Evolutionary conservation across 345 rosid genomes (phyloP).

Genomic region (Gynandropsis gynandra): DNA sequence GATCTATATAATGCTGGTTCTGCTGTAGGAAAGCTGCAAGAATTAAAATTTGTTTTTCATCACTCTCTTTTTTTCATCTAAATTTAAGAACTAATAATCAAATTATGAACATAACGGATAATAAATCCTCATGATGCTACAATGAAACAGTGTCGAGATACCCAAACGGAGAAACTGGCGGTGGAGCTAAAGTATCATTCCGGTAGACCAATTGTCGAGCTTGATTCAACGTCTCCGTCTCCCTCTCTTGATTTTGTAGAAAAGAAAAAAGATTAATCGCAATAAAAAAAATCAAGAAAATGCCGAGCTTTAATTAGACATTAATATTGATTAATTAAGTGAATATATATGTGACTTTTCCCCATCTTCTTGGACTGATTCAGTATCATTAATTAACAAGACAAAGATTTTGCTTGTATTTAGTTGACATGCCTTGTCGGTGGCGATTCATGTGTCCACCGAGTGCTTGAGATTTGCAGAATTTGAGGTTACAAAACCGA

Average conservation of each 20-base stretch:
- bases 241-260: constrained; percentile 55
- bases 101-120: background rate
- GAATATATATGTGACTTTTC: too few species aligned
- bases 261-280: constrained; percentile 2
- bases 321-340: background rate
- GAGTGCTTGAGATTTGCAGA: constrained; percentile 93
- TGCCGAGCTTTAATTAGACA: background rate
- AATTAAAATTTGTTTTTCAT: background rate
- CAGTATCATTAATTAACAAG: too few species aligned
- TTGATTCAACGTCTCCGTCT: constrained; percentile 94
- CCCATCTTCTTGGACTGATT: too few species aligned
- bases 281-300: background rate
- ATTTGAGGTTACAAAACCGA: constrained; percentile 93
- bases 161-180: constrained; percentile 41
- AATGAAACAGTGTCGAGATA: constrained; percentile 13
- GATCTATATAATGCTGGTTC: constrained; percentile 61
- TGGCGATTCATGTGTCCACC: constrained; percentile 98
- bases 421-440: constrained; percentile 57
- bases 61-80: too few species aligned
- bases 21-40: constrained; percentile 44
- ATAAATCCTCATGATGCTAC: background rate
- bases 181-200: constrained; percentile 59
- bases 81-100: background rate
- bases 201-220: constrained; percentile 96
- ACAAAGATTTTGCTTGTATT: constrained; percentile 1